These are phyloP conservation scores for Senecio squalidus DNA, from an alignment of 140 eudicot genomes.

Conservation along the genomic window DNA sequence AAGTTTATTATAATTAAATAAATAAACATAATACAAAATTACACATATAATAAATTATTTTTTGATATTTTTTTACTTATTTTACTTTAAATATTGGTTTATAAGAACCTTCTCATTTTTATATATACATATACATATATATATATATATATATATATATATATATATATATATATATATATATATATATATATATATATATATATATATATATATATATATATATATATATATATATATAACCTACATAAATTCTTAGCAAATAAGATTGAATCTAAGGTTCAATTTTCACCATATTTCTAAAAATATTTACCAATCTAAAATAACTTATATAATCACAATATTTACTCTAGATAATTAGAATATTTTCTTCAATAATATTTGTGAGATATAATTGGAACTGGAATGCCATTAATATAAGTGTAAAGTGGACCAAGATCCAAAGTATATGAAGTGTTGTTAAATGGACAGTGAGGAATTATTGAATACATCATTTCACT, in stretches of 20 bases:
- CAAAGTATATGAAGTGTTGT: conserved; percentile 18
- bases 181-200: background rate
- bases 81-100: too few species aligned
- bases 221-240: too few species aligned
- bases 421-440: conserved; percentile 29
- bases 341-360: too few species aligned
- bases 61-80: too few species aligned
- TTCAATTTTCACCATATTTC: too few species aligned
- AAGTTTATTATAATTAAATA: too few species aligned
- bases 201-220: background rate
- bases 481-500: conserved; percentile 29
- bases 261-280: too few species aligned
- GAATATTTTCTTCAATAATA: background rate
- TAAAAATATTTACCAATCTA: too few species aligned
- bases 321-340: too few species aligned
- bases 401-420: background rate
- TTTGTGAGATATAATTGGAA: background rate
- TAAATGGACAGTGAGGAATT: conserved; percentile 25
- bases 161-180: conserved; percentile 4
- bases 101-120: too few species aligned
- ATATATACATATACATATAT: background rate
- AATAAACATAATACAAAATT: too few species aligned
- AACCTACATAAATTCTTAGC: background rate
- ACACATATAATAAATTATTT: too few species aligned
- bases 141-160: background rate